Evolutionary conservation across 306 rosid species (phyloP).

Genomic region (Leucaena leucocephala): DNA sequence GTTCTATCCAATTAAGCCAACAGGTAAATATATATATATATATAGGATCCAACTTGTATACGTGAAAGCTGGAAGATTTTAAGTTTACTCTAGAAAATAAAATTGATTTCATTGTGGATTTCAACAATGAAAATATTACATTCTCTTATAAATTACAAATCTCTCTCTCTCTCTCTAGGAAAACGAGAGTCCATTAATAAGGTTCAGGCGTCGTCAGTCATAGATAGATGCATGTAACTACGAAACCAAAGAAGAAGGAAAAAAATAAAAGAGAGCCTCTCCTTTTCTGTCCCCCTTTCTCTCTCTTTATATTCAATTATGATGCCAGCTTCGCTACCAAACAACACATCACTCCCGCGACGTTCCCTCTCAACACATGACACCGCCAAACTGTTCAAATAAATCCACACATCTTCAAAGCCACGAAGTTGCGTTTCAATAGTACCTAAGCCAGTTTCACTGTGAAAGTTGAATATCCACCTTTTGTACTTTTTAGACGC

Average conservation of each 20-base stretch:
- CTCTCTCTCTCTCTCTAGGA: constrained; percentile 23
- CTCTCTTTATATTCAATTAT: constrained; percentile 33
- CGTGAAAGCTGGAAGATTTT: too few relatives aligned
- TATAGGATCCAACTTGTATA: too few relatives aligned
- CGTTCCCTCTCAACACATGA: constrained; percentile 22
- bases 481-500: background rate
- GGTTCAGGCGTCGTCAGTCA: constrained; percentile 58
- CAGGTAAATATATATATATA: too few relatives aligned
- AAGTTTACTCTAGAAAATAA: too few relatives aligned
- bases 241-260: constrained; percentile 30
- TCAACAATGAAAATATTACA: too few relatives aligned
- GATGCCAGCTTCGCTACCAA: constrained; percentile 42
- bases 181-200: constrained; percentile 53
- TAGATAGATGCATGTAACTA: constrained; percentile 40
- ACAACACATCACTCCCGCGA: constrained; percentile 14
- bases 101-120: too few relatives aligned
- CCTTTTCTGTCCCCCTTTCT: constrained; percentile 33
- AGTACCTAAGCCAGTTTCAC: background rate
- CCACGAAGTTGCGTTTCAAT: constrained; percentile 34
- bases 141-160: background rate
- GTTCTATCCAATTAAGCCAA: too few relatives aligned
- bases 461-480: background rate
- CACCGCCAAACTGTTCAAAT: constrained; percentile 3
- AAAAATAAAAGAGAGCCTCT: constrained; percentile 35
- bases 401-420: background rate